Base-by-base conservation (phyloP, 1,284 basidiomycete species). In the Chalciporus sp. region DNA sequence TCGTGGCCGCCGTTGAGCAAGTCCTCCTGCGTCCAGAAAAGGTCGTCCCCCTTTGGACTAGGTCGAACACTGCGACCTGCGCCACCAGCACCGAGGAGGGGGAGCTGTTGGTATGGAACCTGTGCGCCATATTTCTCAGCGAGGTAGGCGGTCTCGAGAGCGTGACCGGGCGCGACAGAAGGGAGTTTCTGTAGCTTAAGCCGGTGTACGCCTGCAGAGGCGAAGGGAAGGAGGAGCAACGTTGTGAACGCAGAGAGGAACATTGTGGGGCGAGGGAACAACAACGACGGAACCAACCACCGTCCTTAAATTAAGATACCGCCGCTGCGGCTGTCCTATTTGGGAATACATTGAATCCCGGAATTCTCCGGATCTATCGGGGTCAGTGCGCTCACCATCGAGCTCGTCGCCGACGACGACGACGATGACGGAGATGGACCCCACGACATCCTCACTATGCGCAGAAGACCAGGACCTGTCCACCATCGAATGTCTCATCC, bases 131-230 rank as follows among this genome's bases (percentile, higher is more conserved):
- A 95, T 80, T 97, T 97, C 80, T 92, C 83, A 31, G 87, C 86
- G 58, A 97, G 86, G 69, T 89, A 92, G 23, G 88, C 86, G 48
- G 83, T 84, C 77, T 95, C 92, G 54, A 90, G 77, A 48, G 80
- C 72, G 44, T 89, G 87, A 62, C 86, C 86, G 60, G 74, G 78
- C 19, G 77, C 66, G 9, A 81, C 76, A 33, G 81, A 78, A 28
- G 88, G 79, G 9, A 94, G 72, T 76, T 95, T 96, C 74, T 92
- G 83, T 47, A 96, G 85, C 73, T 92, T 94, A 72, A 95, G 83
- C 71, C 83, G 93, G 79, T 91, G 87, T 5, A 93, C 78, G 62
- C 82, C 83, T 48, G 81, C 82, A 28, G 86, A 85, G 61, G 83
- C 80, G 64, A 90, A 81, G 52, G 91, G 84, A 59, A 93, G 76